These are phyloP conservation scores for Tuber microsphaerosporum DNA, from an alignment of 495 filamentous ascomycete species.

Conservation along the genomic window DNA sequence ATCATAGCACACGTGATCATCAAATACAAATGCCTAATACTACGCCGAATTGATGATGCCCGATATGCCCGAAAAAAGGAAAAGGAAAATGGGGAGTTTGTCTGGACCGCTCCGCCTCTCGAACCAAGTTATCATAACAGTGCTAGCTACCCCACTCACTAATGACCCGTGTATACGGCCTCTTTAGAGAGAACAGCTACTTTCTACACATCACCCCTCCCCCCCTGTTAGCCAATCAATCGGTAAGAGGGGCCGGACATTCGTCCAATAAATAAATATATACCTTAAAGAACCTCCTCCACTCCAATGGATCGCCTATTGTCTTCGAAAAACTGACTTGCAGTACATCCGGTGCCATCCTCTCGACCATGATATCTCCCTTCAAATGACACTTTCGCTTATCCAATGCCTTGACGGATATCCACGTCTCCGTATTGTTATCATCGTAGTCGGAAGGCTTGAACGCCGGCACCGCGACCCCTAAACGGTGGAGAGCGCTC, in stretches of 20 bases:
- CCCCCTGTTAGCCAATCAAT: slow-evolving; percentile 12
- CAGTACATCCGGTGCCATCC: slow-evolving; percentile 57
- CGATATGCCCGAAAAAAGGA: slow-evolving; percentile 3
- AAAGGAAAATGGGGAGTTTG: slow-evolving; percentile 20
- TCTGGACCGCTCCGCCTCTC: slow-evolving; percentile 25
- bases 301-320: slow-evolving; percentile 94
- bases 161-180: slow-evolving; percentile 38
- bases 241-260: background rate
- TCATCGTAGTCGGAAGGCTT: slow-evolving; percentile 35
- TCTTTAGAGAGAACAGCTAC: slow-evolving; percentile 41
- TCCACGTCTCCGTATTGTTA: slow-evolving; percentile 43
- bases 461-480: slow-evolving; percentile 60
- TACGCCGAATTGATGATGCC: background rate
- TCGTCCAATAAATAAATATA: slow-evolving; percentile 9
- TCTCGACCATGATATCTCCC: slow-evolving; percentile 76
- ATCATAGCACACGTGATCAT: slow-evolving; percentile 1
- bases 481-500: slow-evolving; percentile 74
- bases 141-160: slow-evolving; percentile 25
- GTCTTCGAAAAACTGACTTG: slow-evolving; percentile 90
- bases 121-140: slow-evolving; percentile 24
- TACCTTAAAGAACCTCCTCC: slow-evolving; percentile 89
- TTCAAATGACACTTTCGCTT: slow-evolving; percentile 69
- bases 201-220: slow-evolving; percentile 25
- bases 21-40: slow-evolving; percentile 1
- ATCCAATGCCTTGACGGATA: slow-evolving; percentile 69